Evolutionary conservation across 2,329 filamentous ascomycete species (phyloP).

Genomic region (Fonsecaea monophora): DNA sequence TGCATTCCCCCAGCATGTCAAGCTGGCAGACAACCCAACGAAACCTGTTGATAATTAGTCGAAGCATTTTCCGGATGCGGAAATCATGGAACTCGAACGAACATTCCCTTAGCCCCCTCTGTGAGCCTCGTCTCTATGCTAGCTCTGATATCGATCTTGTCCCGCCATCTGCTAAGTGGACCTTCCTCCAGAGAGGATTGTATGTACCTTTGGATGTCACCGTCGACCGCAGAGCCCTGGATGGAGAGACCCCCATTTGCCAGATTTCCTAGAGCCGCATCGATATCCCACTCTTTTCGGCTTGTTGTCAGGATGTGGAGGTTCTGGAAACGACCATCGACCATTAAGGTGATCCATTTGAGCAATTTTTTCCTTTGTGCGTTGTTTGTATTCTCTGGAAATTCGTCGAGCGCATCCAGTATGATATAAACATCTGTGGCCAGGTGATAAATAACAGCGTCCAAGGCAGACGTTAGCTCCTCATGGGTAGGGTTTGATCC

Average conservation of each 20-base stretch:
- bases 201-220: constrained; percentile 33
- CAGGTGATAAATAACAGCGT: no score
- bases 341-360: constrained; percentile 16
- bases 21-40: constrained; percentile 43
- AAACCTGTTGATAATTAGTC: constrained; percentile 37
- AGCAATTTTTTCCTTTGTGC: constrained; percentile 21
- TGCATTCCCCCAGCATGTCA: constrained; percentile 38
- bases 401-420: constrained; percentile 38
- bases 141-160: neutral
- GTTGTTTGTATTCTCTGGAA: constrained; percentile 12
- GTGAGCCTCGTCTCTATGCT: constrained; percentile 40
- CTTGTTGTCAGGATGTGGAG: constrained; percentile 33
- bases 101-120: constrained; percentile 37
- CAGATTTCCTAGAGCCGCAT: constrained; percentile 20
- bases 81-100: neutral
- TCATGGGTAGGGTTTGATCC: neutral
- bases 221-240: constrained; percentile 24
- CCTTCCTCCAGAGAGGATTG: no score
- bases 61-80: neutral
- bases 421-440: constrained; percentile 23
- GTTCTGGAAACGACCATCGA: constrained; percentile 5
- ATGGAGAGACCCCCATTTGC: constrained; percentile 15
- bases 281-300: constrained; percentile 30
- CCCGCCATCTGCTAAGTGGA: constrained; percentile 5
- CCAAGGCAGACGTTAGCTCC: no score